Base-by-base conservation (phyloP, 140 eudicot genomes). In the Flaveria floridana region DNA sequence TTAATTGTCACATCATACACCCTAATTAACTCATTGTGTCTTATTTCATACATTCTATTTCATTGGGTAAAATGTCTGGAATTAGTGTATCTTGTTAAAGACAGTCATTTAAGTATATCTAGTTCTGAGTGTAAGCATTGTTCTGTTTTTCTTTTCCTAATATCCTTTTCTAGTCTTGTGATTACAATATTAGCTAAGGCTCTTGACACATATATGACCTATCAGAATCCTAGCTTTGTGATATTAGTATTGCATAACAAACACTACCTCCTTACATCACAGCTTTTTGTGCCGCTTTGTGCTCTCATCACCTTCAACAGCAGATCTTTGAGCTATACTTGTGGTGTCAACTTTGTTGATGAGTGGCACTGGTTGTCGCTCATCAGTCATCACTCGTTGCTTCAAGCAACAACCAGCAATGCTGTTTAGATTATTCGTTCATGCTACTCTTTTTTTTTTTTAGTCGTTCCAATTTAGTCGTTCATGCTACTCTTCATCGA, bases 251-350 rank as follows among this genome's bases (percentile, higher is more conserved):
- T 23, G 66, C 41, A 59, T 23, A 20, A 11, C 16, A 23, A 59
- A 13, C 20, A n/a, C 23, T 52, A 52, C 21, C 23, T 52, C 10
- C 23, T 52, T 52, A 16, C 59, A n/a, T 16, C 23, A 52, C 9
- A 52, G 10, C 59, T 16, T 52, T 16, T 16, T 52, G 59, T 52
- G 59, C 59, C 9, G 9, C 21, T 15, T 50, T 52, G 59, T 52
- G 59, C 59, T 52, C 59, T 52, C 59, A n/a, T n/a, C 59, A 52
- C 23, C 23, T 16, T 48, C n/a, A 52, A 52, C 59, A 52, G 9
- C 10, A 16, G 21, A 52, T 52, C 59, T 52, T 52, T 52, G 56
- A 52, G 59, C 59, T 7, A 52, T 52, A 52, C 23, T n/a, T 52
- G 23, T 52, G 58, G 58, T 52, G 20, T 52, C 21, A n/a, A n/a